phyloP scores from a whole-genome alignment of 805 yeast genomes.

The Myxozyma geophila region DNA sequence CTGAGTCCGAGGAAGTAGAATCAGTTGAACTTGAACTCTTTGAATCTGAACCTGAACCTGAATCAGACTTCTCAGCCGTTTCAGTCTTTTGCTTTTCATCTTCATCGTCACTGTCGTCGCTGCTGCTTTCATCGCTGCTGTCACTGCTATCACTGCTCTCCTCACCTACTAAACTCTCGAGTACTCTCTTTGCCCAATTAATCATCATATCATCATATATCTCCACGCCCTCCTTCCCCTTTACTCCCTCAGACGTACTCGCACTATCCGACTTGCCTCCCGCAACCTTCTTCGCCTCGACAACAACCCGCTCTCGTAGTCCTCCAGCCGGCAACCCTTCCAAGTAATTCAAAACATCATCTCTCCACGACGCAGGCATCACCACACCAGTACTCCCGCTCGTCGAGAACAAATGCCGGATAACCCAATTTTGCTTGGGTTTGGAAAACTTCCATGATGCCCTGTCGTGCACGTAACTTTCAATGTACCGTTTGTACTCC shows the following conservation, averaged over 20 bases:
- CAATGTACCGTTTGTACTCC: constrained; percentile 16
- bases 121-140: background rate
- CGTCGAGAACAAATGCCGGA: constrained; percentile 15
- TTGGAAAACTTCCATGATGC: constrained; percentile 29
- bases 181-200: constrained; percentile 14
- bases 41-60: constrained; percentile 14
- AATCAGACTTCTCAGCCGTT: background rate
- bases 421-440: constrained; percentile 29
- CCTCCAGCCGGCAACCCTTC: constrained; percentile 22
- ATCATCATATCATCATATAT: background rate
- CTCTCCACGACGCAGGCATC: constrained; percentile 9
- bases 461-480: constrained; percentile 5
- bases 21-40: background rate
- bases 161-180: constrained; percentile 3
- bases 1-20: constrained; percentile 3
- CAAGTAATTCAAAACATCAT: constrained; percentile 1
- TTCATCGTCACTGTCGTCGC: background rate
- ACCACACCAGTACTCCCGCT: background rate
- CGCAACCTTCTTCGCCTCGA: constrained; percentile 16
- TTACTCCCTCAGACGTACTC: background rate
- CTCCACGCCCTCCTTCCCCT: constrained; percentile 1
- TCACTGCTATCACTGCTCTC: background rate
- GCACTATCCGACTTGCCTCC: background rate
- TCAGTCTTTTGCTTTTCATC: background rate
- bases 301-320: constrained; percentile 16